Conservation (phyloP, 805 yeast species). For the Kurtzmaniella cleridarum region DNA sequence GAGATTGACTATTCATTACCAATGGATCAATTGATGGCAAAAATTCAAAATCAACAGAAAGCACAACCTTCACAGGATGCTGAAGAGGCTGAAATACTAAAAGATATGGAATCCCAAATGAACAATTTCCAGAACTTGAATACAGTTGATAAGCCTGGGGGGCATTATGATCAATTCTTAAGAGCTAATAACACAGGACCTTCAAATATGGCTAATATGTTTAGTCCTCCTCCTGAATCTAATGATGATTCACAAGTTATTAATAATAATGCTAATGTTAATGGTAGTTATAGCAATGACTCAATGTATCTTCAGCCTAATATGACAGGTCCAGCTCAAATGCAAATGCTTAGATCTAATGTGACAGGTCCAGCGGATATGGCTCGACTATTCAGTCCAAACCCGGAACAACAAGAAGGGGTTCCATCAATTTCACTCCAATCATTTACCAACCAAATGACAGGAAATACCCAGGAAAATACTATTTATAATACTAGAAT, state of each 20-base stretch:
- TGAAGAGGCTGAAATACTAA: slow-evolving; percentile 66
- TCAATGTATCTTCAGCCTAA: slow-evolving; percentile 27
- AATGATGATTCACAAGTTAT: slow-evolving; percentile 1
- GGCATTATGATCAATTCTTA: slow-evolving; percentile 14
- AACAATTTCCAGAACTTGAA: slow-evolving; percentile 66
- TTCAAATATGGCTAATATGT: slow-evolving; percentile 33
- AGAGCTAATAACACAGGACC: slow-evolving; percentile 46
- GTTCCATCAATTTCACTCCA: slow-evolving; percentile 31
- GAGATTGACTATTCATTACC: slow-evolving; percentile 60
- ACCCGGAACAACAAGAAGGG: slow-evolving; percentile 7
- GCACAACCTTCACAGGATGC: slow-evolving; percentile 29
- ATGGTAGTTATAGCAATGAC: not conserved
- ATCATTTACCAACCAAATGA: slow-evolving; percentile 38
- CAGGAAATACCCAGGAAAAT: slow-evolving; percentile 29
- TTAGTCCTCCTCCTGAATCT: slow-evolving; percentile 18
- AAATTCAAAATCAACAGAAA: slow-evolving; percentile 18
- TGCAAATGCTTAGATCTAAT: slow-evolving; percentile 26
- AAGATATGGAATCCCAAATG: slow-evolving; percentile 70
- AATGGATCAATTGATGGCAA: slow-evolving; percentile 65
- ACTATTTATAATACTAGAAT: slow-evolving; percentile 30
- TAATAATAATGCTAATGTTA: not conserved
- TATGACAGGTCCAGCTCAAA: slow-evolving; percentile 41
- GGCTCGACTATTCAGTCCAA: slow-evolving; percentile 26
- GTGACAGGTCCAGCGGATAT: slow-evolving; percentile 30
- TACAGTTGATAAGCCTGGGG: slow-evolving; percentile 51